Evolutionary conservation across 345 rosid species (phyloP).

Genomic region (Stellera chamaejasme): DNA sequence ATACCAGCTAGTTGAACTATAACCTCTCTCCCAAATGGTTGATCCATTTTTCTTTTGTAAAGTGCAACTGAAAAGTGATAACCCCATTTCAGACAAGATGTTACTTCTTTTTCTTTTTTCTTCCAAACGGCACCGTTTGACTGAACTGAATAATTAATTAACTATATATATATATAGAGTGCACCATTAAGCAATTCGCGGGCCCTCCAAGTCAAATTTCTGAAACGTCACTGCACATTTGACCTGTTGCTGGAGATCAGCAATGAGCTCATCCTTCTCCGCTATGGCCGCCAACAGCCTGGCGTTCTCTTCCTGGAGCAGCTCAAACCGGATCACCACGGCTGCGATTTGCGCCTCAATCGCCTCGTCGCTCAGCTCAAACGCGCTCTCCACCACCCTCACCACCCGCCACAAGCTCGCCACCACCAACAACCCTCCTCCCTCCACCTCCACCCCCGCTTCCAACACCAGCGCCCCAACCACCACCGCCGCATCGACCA

Average conservation of each 20-base stretch:
- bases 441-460: conserved; percentile 34
- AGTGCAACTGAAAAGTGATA: no score
- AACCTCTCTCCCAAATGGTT: no score
- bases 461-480: conserved; percentile 49
- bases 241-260: conserved; percentile 20
- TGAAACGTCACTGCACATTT: no score
- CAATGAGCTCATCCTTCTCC: conserved; percentile 34
- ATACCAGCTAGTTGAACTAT: no score
- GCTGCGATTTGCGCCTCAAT: conserved; percentile 51
- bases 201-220: no score
- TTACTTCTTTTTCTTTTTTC: no score
- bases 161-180: no score
- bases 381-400: conserved; percentile 58
- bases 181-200: no score
- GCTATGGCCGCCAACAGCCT: conserved; percentile 25
- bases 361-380: conserved; percentile 72
- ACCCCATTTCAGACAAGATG: no score
- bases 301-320: conserved; percentile 33
- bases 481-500: conserved; percentile 43
- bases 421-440: conserved; percentile 57
- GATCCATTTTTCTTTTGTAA: no score
- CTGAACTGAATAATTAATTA: no score
- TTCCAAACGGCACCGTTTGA: no score
- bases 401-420: conserved; percentile 69
- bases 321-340: conserved; percentile 41